Base-by-base conservation (phyloP, 768 basidiomycete species). In the Leccinum boreale region DNA sequence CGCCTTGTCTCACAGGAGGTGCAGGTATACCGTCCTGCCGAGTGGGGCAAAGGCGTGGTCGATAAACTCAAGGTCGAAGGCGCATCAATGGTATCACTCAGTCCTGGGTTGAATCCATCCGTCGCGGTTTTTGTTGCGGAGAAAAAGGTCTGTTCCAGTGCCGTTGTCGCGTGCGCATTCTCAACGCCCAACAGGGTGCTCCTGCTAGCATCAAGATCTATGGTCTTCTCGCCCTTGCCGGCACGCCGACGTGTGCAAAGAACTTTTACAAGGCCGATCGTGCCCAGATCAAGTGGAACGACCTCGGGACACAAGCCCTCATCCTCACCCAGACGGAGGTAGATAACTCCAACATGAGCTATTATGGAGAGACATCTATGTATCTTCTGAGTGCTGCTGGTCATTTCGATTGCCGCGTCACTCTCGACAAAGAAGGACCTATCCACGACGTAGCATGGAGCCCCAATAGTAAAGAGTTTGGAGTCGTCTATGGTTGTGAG, bases 381-480 rank as follows among this genome's bases (percentile, higher is more conserved):
- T 98, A 96, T 75, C 81, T 98, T 14, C 83, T 98, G 60, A 94
- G 88, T 62, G 86, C 94, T 17, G 89, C 92, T 9, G 95, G 96
- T 15, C 91, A 93, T 64, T 98, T 94, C 65, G 95, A 98, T 70
- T 93, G 92, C 69, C 81, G 93, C 28, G 89, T 98, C 26, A 77
- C 81, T 1, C 76, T 92, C 65, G 94, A 98, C 75, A 98, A 97
- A 77, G 96, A 98, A 60, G 97, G 97, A 1, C 94, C 94, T 1
- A 93, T 99, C 61, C 94, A 97, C 67, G 97, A 98, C 70, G 97
- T 96, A 60, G 75, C 85, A 15, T 99, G 97, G 97, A 94, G 87
- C 62, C 94, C 97, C 8, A 95, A 93, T 65, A 93, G 92, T 51
- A 93, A 95, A 73, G 97, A 99, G 74, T 99, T 99, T 69, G 87